Percentiles rank a stretch among this genome's conserved stretches.
These are phyloP conservation scores for Globisporangium radiosum DNA, from an alignment of 352 stramenopile species.

Conservation along the genomic window DNA sequence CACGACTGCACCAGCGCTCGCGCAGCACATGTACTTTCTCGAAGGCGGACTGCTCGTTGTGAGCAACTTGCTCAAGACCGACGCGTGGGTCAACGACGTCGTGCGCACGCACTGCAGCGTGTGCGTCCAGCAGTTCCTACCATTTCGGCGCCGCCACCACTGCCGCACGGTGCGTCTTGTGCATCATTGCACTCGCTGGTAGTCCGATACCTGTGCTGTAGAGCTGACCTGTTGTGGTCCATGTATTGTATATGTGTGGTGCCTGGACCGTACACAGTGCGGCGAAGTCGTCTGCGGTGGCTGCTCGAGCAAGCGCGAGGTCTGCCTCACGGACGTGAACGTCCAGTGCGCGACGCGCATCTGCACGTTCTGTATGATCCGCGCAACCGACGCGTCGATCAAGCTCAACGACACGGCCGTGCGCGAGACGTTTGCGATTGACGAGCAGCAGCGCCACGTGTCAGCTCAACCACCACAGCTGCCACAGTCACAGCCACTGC, in stretches of 20 bases:
- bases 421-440: constrained; percentile 28
- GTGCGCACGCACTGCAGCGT: constrained; percentile 73
- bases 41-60: constrained; percentile 67
- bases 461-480: constrained; percentile 14
- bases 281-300: constrained; percentile 67
- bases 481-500: background rate
- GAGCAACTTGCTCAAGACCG: constrained; percentile 56
- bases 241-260: background rate
- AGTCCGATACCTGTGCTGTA: background rate
- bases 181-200: background rate
- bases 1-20: constrained; percentile 6
- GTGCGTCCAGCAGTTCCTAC: constrained; percentile 76
- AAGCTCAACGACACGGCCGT: constrained; percentile 38
- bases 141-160: constrained; percentile 70
- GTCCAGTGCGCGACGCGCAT: constrained; percentile 70
- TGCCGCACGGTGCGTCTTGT: constrained; percentile 52
- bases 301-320: constrained; percentile 66
- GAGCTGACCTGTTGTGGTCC: background rate
- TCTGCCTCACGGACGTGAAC: constrained; percentile 74
- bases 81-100: constrained; percentile 64
- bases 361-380: constrained; percentile 79
- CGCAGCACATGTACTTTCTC: constrained; percentile 72
- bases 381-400: constrained; percentile 63
- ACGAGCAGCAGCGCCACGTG: constrained; percentile 11
- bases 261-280: constrained; percentile 19